These are phyloP conservation scores for Arthrobotrys pseudoclavata DNA, from an alignment of 2,329 filamentous ascomycete genomes.

Conservation along the genomic window DNA sequence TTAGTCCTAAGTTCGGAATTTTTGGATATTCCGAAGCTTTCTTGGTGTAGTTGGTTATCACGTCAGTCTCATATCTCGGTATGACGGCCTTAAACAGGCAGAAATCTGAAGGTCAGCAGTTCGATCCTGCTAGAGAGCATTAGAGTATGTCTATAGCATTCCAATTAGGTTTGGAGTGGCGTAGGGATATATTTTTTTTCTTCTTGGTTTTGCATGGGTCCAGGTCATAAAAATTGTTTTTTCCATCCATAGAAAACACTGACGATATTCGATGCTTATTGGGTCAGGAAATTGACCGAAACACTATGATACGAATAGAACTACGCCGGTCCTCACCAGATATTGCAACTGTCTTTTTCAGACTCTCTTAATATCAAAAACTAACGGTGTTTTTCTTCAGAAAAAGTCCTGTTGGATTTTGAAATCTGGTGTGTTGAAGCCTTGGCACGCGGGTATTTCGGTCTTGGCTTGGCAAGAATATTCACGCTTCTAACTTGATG, in stretches of 20 bases:
- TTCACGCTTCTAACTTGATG: background rate
- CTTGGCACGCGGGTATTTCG: background rate
- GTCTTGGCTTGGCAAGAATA: background rate
- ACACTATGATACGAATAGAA: too few species aligned
- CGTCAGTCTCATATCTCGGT: conserved; percentile 50
- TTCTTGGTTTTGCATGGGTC: background rate
- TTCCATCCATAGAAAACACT: background rate
- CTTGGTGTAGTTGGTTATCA: conserved; percentile 59
- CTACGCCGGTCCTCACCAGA: too few species aligned
- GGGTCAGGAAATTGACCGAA: too few species aligned
- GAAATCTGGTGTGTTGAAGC: background rate
- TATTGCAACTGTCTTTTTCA: background rate
- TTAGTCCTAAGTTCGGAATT: background rate
- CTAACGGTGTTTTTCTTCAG: background rate
- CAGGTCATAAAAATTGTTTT: background rate
- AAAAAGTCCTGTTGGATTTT: background rate
- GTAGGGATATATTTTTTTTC: conserved; percentile 6
- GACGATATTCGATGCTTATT: too few species aligned
- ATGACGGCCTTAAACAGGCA: conserved; percentile 37
- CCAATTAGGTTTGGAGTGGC: background rate
- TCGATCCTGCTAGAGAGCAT: conserved; percentile 56
- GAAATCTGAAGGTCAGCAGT: conserved; percentile 57
- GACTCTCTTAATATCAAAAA: background rate
- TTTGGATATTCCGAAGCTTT: conserved; percentile 22
- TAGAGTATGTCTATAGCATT: background rate